phyloP scores from a whole-genome alignment of 148 eudicot genomes.

The Simmondsia chinensis region DNA sequence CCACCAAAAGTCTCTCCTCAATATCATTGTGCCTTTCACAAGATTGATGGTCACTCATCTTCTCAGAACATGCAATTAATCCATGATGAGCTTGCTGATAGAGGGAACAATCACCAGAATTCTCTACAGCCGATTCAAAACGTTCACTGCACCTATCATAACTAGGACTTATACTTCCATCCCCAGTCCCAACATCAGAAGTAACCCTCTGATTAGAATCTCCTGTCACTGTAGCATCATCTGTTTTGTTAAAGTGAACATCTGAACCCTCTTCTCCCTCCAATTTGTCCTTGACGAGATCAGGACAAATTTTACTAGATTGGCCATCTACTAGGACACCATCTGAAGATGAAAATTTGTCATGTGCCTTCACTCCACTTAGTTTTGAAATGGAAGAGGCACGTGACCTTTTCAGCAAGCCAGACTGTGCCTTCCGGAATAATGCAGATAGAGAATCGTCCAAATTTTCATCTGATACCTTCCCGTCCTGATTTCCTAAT shows the following conservation, averaged over 20 bases:
- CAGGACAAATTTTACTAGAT: conserved; percentile 7
- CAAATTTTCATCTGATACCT: conserved; percentile 21
- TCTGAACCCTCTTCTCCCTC: conserved; percentile 11
- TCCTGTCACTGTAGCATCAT: background rate
- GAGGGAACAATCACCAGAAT: conserved; percentile 12
- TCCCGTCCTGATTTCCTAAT: conserved; percentile 17
- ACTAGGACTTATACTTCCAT: conserved; percentile 5
- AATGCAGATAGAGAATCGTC: conserved; percentile 66
- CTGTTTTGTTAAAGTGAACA: conserved; percentile 4
- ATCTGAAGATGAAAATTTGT: conserved; percentile 13
- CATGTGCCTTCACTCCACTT: conserved; percentile 15
- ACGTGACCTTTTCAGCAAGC: conserved; percentile 30
- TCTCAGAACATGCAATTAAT: conserved; percentile 25
- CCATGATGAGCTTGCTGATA: conserved; percentile 12
- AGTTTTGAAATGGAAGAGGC: conserved; percentile 23
- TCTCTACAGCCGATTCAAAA: conserved; percentile 12
- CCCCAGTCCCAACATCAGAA: conserved; percentile 9
- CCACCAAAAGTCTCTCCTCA: conserved; percentile 12
- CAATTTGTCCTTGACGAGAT: conserved; percentile 3
- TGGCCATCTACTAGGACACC: conserved; percentile 13
- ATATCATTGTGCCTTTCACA: conserved; percentile 8
- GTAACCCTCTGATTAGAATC: conserved; percentile 6
- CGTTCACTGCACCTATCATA: conserved; percentile 6
- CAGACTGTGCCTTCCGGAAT: conserved; percentile 55
- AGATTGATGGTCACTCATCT: conserved; percentile 10